phyloP scores from a whole-genome alignment of 225 moss, liverwort and hornwort genomes.

The Asterella californica region DNA sequence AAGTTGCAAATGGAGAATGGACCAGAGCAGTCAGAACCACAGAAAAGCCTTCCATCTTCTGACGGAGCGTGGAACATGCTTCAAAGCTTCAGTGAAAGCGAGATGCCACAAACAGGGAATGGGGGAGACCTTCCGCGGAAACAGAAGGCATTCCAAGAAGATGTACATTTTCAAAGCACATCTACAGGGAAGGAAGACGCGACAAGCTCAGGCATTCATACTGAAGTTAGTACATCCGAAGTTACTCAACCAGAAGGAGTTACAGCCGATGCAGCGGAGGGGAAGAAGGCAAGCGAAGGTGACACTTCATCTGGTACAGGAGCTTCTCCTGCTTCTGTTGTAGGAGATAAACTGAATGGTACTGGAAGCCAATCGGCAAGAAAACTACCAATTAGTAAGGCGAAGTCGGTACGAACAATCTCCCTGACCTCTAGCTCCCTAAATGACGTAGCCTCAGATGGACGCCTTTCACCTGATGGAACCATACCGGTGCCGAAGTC shows the following conservation, averaged over 20 bases:
- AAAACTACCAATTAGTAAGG: constrained; percentile 32
- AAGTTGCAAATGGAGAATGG: not conserved
- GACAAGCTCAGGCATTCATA: constrained; percentile 12
- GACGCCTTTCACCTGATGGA: constrained; percentile 24
- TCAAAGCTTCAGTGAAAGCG: constrained; percentile 2
- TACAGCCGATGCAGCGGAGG: not conserved
- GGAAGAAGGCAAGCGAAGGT: not conserved
- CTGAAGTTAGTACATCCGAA: constrained; percentile 12
- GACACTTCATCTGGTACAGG: not conserved
- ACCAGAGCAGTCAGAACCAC: not conserved
- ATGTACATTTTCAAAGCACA: not conserved
- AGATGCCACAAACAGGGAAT: not conserved
- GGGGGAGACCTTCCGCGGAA: not conserved
- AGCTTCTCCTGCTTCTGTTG: constrained; percentile 1
- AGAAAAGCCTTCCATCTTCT: not conserved
- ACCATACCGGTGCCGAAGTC: constrained; percentile 14
- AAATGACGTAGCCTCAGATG: constrained; percentile 16
- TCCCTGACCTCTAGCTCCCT: constrained; percentile 19
- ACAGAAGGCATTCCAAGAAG: not conserved
- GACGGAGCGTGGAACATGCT: not conserved
- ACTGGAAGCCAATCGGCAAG: constrained; percentile 23
- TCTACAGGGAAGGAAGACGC: constrained; percentile 12
- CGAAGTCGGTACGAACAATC: constrained; percentile 41
- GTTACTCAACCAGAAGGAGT: not conserved
- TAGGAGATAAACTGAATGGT: constrained; percentile 7